Conservation (phyloP, 75 land plant species). For the Azolla pinnata region DNA sequence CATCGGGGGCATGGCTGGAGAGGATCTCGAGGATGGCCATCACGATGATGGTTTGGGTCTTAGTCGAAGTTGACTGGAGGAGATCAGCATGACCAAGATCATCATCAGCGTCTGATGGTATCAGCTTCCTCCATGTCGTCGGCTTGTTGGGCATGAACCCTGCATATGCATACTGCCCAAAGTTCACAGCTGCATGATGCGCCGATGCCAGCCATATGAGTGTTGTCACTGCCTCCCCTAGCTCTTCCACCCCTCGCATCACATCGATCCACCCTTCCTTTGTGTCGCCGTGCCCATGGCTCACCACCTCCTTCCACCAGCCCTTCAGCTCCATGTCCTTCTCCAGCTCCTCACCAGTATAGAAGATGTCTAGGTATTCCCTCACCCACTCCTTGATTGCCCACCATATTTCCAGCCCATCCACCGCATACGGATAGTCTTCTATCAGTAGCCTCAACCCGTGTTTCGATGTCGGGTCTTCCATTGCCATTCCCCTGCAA, state of each 20-base stretch:
- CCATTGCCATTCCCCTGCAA: slow-evolving; percentile 53
- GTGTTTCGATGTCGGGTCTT: slow-evolving; percentile 25
- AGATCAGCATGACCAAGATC: slow-evolving; percentile 16
- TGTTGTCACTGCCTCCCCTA: slow-evolving; percentile 36
- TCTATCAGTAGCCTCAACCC: slow-evolving; percentile 37
- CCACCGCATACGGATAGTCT: slow-evolving; percentile 74
- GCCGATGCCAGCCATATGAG: slow-evolving; percentile 58
- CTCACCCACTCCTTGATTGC: slow-evolving; percentile 53
- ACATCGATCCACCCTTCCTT: slow-evolving; percentile 62
- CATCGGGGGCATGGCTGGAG: slow-evolving; percentile 51
- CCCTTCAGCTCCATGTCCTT: slow-evolving; percentile 49
- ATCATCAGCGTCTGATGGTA: slow-evolving; percentile 13
- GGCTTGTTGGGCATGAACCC: slow-evolving; percentile 46
- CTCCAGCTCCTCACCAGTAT: slow-evolving; percentile 28
- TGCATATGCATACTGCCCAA: slow-evolving; percentile 53
- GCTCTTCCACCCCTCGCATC: slow-evolving; percentile 26
- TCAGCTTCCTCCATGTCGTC: slow-evolving; percentile 3
- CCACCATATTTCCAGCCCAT: slow-evolving; percentile 67
- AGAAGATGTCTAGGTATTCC: slow-evolving; percentile 45
- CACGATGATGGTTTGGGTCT: slow-evolving; percentile 32
- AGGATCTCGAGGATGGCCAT: slow-evolving; percentile 50
- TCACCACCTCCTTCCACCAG: slow-evolving; percentile 60
- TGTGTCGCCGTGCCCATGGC: slow-evolving; percentile 57
- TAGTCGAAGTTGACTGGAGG: slow-evolving; percentile 33
- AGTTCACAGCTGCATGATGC: slow-evolving; percentile 71